A percentile compares a stretch with the other conserved stretches of the same genome.
phyloP scores from a whole-genome alignment of 257 asterid genomes.

The Nicotiana knightiana region DNA sequence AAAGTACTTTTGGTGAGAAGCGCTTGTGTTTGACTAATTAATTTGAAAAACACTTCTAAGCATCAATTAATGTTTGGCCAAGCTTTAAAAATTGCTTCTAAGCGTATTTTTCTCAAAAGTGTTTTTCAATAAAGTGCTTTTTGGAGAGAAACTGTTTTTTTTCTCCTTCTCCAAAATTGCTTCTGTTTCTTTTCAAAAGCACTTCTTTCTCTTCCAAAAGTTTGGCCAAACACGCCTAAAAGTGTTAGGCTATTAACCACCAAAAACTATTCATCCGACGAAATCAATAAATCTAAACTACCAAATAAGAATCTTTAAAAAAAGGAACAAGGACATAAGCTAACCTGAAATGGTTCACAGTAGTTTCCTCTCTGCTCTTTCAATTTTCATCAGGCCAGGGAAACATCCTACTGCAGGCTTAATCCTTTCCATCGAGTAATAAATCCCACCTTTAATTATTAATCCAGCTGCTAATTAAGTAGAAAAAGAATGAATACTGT shows the following conservation, averaged over 20 bases:
- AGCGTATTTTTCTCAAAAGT: too few species aligned
- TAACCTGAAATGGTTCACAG: neutral
- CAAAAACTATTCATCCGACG: neutral
- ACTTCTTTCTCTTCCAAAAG: too few species aligned
- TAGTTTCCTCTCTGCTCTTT: neutral
- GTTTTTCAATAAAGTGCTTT: too few species aligned
- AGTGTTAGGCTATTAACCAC: neutral
- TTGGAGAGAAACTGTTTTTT: too few species aligned
- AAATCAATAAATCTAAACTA: neutral
- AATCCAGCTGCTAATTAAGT: neutral
- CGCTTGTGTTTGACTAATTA: too few species aligned
- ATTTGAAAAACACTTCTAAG: too few species aligned
- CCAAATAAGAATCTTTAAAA: neutral
- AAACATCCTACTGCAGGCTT: neutral
- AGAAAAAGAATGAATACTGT: neutral
- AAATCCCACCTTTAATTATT: neutral
- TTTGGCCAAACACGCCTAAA: too few species aligned
- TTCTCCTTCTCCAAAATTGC: too few species aligned
- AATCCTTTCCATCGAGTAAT: neutral
- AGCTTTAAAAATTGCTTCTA: too few species aligned
- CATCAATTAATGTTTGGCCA: too few species aligned
- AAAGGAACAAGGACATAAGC: neutral
- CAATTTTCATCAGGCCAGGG: neutral
- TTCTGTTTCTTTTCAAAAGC: too few species aligned
- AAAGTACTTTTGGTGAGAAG: too few species aligned